phyloP scores from a whole-genome alignment of 192 early-diverging fungal species.

The Lobosporangium transversale region DNA sequence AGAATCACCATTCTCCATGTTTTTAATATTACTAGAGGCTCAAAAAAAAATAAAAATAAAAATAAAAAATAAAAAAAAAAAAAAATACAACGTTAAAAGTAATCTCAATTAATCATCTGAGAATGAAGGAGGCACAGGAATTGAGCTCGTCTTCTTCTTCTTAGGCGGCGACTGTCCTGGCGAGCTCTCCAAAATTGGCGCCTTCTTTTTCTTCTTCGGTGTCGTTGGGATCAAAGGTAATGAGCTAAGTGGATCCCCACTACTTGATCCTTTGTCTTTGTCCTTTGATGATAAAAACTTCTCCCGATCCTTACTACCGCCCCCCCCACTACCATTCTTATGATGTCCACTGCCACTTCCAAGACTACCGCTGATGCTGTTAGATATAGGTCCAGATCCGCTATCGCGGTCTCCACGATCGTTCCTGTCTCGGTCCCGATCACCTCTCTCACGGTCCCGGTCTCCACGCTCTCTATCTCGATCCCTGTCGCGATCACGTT shows the following conservation, averaged over 20 bases:
- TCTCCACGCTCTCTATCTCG: constrained; percentile 24
- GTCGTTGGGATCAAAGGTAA: constrained; percentile 15
- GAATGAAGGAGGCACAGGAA: constrained; percentile 19
- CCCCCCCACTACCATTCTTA: constrained; percentile 24
- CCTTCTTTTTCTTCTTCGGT: constrained; percentile 34
- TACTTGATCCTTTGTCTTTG: constrained; percentile 3
- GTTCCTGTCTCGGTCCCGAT: constrained; percentile 9
- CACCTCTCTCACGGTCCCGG: constrained; percentile 5
- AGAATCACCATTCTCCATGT: no score
- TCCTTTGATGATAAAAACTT: constrained; percentile 33
- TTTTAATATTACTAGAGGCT: background rate
- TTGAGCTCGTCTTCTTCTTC: constrained; percentile 33
- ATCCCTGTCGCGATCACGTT: constrained; percentile 19
- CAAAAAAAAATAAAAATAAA: background rate
- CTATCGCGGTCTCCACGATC: constrained; percentile 19
- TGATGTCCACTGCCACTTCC: constrained; percentile 27
- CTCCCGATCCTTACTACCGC: constrained; percentile 34
- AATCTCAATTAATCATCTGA: constrained; percentile 25
- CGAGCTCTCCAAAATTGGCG: constrained; percentile 5
- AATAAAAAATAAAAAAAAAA: constrained; percentile 1
- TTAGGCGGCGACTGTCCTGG: constrained; percentile 23
- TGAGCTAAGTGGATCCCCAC: background rate
- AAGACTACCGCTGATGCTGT: constrained; percentile 27
- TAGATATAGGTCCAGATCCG: constrained; percentile 17
- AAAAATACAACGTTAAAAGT: no score